Base-by-base conservation (phyloP, 345 rosid species). In the Bruguiera gymnorhiza region DNA sequence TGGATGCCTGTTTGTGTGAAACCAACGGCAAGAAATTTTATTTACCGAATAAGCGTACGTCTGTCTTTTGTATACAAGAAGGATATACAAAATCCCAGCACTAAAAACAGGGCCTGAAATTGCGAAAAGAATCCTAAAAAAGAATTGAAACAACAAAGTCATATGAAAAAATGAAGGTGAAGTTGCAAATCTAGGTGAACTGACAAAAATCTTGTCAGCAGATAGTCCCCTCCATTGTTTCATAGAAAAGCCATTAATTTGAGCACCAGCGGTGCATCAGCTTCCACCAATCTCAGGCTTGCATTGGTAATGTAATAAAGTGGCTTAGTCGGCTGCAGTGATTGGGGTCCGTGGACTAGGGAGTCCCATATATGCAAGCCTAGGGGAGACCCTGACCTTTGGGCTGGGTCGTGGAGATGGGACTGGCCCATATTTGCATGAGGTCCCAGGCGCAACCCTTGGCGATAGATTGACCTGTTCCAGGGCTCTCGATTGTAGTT, bases 331-430 rank as follows among this genome's bases (percentile, higher is more conserved):
- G 10, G 77, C 52, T 6, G 66, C 77, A 30, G 79, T 2, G 46
- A 79, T 70, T 31, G 82, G 65, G 31, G 81, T 75, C 66, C 85
- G 85, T 1, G 98, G 96, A 63, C 91, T 92, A 24, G 93, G 96
- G 6, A 83, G 80, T 66, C 98, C 93, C 93, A 94, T 88, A 57
- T 82, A 84, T 3, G 91, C 83, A 26, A 94, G 83, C 60, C 92
- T 75, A 1, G 97, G 98, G 0, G 98, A 94, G 64, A 94, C 73
- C 76, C 81, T 85, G 52, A 89, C 71, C 66, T 79, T 81, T 62
- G 95, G 89, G 66, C 93, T 89, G 6, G 98, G 98, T 58, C 98
- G 30, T 6, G 96, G 97, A 8, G 97, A 94, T 5, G 98, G 98
- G 46, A 94, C 83, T 3, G 97, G 98, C 5, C 95, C 96, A 46